These are phyloP conservation scores for Davidsoniella neocaledoniae DNA, from an alignment of 2,329 filamentous ascomycete genomes.

Conservation along the genomic window DNA sequence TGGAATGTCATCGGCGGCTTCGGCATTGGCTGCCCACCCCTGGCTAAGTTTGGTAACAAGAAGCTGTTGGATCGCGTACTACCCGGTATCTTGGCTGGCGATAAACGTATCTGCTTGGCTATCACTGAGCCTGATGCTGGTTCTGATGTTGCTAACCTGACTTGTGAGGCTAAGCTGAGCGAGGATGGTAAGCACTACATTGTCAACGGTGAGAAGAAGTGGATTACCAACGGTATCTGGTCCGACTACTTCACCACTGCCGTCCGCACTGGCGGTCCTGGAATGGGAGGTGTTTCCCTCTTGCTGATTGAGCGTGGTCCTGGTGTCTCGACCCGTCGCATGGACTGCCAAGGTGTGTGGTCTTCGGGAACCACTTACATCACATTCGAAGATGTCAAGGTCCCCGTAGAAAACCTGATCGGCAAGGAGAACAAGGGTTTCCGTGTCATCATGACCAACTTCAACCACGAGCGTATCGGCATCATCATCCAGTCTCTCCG, in stretches of 20 bases:
- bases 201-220: conserved; percentile 99
- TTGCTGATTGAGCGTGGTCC: conserved; percentile 82
- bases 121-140: conserved; percentile 96
- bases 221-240: conserved; percentile 98
- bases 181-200: conserved; percentile 98
- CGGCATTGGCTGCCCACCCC: conserved; percentile 80
- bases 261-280: conserved; percentile 71
- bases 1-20: conserved; percentile 97
- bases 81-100: conserved; percentile 72
- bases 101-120: conserved; percentile 94
- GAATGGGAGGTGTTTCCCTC: conserved; percentile 85
- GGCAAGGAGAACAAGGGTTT: conserved; percentile 98
- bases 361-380: conserved; percentile 90
- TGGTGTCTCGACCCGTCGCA: conserved; percentile 80
- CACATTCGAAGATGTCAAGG: conserved; percentile 97
- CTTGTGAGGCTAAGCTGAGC: conserved; percentile 84
- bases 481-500: conserved; percentile 96
- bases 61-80: conserved; percentile 71
- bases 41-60: conserved; percentile 85
- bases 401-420: conserved; percentile 95
- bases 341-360: conserved; percentile 99
- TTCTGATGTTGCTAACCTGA: conserved; percentile 86
- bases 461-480: conserved; percentile 97
- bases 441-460: conserved; percentile 93
- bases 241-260: conserved; percentile 95